Base-by-base conservation (phyloP, 164 flowering plant genomes). In the Pachysandra terminalis region DNA sequence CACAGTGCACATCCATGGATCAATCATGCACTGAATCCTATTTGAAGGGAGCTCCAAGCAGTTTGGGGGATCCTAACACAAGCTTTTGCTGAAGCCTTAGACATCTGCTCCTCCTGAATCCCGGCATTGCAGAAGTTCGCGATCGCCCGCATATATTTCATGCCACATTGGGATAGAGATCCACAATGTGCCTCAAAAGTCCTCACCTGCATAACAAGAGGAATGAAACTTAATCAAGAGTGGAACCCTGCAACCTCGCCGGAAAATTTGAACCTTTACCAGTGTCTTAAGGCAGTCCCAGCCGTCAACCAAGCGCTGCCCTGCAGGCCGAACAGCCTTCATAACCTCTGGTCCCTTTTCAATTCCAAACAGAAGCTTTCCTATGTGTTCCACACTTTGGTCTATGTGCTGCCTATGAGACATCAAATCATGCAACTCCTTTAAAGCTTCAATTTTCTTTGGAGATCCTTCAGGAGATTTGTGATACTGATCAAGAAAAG, bases 81-180 rank as follows among this genome's bases (percentile, higher is more conserved):
- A 57, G 97, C 93, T 79, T 90, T 89, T 0, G 85, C 80, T 0
- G 96, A 77, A 28, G 88, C 96, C 74, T 89, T 91, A 0, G 82
- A 83, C 96, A 94, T 89, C 69, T 80, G 80, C 59, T 82, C 81
- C 63, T 68, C 45, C 16, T 28, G 25, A 40, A 90, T 71, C 28
- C 98, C 95, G 12, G 89, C 95, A 69, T 91, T 94, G 82, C 97
- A 94, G 27, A 91, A 81, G 80, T 94, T 94, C 8, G 95, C 96
- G 10, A 94, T 62, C 56, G 93, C 79, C 7, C 95, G 82, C 95
- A 86, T 90, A 77, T 94, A 91, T 70, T 89, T 94, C 96, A 90
- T 90, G 53, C 98, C 97, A 68, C 91, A 90, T 57, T 86, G 93
- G 14, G 96, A 85, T 37, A 94, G 58, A 22, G 91, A 83, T 59